These are phyloP conservation scores for Cercophora newfieldiana DNA, from an alignment of 495 filamentous ascomycete genomes.

Conservation along the genomic window DNA sequence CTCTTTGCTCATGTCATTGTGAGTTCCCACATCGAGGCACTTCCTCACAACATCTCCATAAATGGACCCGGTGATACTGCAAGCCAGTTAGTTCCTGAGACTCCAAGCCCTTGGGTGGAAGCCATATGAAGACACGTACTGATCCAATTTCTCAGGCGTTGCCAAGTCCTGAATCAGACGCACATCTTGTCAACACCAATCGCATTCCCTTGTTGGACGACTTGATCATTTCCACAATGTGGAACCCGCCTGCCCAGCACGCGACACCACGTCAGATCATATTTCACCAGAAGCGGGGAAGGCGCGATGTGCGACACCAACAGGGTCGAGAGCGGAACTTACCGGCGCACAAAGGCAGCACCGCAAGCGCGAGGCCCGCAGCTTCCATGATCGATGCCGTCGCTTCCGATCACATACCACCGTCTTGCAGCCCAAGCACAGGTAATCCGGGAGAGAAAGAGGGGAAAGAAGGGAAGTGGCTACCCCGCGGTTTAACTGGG, in stretches of 20 bases:
- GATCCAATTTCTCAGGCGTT: not conserved
- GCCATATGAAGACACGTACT: not conserved
- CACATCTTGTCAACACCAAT: not conserved
- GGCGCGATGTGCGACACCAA: not conserved
- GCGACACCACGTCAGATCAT: not conserved
- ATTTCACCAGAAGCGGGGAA: not conserved
- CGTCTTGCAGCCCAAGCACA: not conserved
- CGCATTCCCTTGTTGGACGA: not conserved
- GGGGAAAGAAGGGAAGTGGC: not conserved
- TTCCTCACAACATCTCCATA: not conserved
- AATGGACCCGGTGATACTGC: not conserved
- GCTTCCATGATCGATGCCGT: not conserved
- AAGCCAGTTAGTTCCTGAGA: not conserved
- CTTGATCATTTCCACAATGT: not conserved
- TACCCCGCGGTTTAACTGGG: not conserved
- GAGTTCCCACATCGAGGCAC: not conserved
- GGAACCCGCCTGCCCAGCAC: not conserved
- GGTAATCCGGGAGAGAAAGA: not conserved
- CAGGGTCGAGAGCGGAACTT: not conserved
- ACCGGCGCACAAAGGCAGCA: not conserved
- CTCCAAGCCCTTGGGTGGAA: not conserved
- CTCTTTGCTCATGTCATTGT: not conserved
- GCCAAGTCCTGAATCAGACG: not conserved
- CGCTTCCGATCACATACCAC: not conserved
- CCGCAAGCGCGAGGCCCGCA: not conserved